Conservation (phyloP, 2,329 filamentous ascomycete genomes). For the Hypocreales sp. region DNA sequence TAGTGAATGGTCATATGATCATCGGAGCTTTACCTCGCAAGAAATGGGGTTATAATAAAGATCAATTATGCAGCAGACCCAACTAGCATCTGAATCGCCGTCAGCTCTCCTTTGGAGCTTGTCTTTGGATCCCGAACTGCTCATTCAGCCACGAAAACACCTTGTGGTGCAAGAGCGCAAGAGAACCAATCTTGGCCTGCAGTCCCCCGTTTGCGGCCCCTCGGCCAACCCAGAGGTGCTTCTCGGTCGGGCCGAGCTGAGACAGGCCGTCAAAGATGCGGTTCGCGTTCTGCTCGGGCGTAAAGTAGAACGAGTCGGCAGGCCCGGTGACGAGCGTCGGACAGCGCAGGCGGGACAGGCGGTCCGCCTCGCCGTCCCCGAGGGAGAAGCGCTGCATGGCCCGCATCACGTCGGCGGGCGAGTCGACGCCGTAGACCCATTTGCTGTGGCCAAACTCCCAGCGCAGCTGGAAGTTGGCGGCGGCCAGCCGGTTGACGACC, state of each 20-base stretch:
- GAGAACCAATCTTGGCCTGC: constrained; percentile 11
- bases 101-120: too few relatives aligned
- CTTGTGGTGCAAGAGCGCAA: constrained; percentile 6
- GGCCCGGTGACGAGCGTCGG: constrained; percentile 13
- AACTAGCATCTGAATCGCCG: too few relatives aligned
- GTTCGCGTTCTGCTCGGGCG: constrained; percentile 4
- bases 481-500: constrained; percentile 6
- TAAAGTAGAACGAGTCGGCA: constrained; percentile 7
- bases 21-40: too few relatives aligned
- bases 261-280: constrained; percentile 5
- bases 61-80: too few relatives aligned
- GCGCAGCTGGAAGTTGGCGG: constrained; percentile 11
- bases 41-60: too few relatives aligned
- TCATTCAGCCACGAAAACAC: constrained; percentile 9
- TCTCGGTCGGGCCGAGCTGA: constrained; percentile 5
- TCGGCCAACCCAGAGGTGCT: constrained; percentile 8
- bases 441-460: constrained; percentile 14
- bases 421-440: constrained; percentile 10
- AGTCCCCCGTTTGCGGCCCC: constrained; percentile 6
- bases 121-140: constrained; percentile 7
- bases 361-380: constrained; percentile 3
- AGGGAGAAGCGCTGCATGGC: constrained; percentile 7
- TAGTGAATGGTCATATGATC: too few relatives aligned
- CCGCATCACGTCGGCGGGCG: constrained; percentile 11
- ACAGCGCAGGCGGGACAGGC: constrained; percentile 9